Conservation (phyloP, 164 flowering plant genomes). For the Paratinospora sagittata region DNA sequence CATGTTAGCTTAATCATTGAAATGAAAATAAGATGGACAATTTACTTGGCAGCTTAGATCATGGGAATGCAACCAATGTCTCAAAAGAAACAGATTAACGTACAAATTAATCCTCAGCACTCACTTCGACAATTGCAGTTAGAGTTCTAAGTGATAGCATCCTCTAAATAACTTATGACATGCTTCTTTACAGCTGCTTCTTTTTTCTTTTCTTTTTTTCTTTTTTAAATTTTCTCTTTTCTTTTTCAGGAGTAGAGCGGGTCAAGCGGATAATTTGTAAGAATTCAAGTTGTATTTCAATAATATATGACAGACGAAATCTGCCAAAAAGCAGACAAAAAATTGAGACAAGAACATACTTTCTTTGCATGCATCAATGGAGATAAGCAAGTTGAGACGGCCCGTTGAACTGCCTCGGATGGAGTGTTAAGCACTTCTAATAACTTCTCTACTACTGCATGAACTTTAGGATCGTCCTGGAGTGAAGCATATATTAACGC, state of each 20-base stretch:
- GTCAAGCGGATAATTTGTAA: no score
- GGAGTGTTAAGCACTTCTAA: conserved; percentile 96
- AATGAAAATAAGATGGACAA: neutral
- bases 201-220: neutral
- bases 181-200: neutral
- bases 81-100: neutral
- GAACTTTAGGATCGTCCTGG: conserved; percentile 96
- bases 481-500: conserved; percentile 7
- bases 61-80: neutral
- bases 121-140: neutral
- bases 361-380: conserved; percentile 86
- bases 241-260: no score
- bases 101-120: neutral
- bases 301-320: neutral
- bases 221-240: neutral
- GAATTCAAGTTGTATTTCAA: no score
- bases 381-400: conserved; percentile 86
- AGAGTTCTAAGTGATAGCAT: neutral
- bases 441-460: conserved; percentile 85
- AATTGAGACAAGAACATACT: conserved; percentile 34
- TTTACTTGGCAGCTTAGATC: neutral
- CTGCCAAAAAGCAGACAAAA: neutral
- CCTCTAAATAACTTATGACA: neutral
- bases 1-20: neutral
- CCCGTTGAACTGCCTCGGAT: conserved; percentile 98